These are phyloP conservation scores for Trichoderma sp. DNA, from an alignment of 2,329 filamentous ascomycete species.

Conservation along the genomic window DNA sequence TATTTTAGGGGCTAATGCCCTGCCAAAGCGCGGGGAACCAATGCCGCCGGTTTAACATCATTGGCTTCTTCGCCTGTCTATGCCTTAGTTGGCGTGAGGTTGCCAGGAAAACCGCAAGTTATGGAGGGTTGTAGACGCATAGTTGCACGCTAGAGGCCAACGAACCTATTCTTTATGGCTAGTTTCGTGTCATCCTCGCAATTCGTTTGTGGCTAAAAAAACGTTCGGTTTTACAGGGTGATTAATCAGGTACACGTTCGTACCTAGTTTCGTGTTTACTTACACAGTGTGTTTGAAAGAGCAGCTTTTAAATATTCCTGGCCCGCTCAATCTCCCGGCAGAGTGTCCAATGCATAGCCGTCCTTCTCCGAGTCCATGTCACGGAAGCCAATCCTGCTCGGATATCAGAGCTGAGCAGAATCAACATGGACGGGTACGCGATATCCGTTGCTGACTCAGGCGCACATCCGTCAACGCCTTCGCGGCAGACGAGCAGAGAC, in stretches of 20 bases:
- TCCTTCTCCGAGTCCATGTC: constrained; percentile 22
- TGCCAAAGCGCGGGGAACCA: constrained; percentile 17
- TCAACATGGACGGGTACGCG: constrained; percentile 18
- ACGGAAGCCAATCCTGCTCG: constrained; percentile 19
- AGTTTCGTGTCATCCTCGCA: not conserved
- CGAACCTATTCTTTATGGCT: not conserved
- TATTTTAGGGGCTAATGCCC: not conserved
- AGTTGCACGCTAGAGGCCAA: not conserved
- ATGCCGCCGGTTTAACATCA: constrained; percentile 19
- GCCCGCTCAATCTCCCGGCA: constrained; percentile 13
- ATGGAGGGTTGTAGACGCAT: not conserved
- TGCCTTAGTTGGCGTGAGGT: constrained; percentile 2
- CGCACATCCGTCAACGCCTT: constrained; percentile 22
- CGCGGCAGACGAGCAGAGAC: constrained; percentile 17
- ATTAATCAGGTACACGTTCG: not conserved
- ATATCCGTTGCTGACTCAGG: constrained; percentile 22
- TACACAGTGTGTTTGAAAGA: constrained; percentile 4
- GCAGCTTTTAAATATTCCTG: not conserved
- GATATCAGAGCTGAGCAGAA: constrained; percentile 19
- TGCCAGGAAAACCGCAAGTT: constrained; percentile 3
- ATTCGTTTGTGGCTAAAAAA: not conserved
- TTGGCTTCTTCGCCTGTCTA: not conserved
- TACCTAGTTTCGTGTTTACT: not conserved
- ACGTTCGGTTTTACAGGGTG: not conserved
- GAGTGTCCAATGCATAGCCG: constrained; percentile 22